phyloP scores from a whole-genome alignment of 2,329 filamentous ascomycete genomes.

The Phyllosticta citribraziliensis region DNA sequence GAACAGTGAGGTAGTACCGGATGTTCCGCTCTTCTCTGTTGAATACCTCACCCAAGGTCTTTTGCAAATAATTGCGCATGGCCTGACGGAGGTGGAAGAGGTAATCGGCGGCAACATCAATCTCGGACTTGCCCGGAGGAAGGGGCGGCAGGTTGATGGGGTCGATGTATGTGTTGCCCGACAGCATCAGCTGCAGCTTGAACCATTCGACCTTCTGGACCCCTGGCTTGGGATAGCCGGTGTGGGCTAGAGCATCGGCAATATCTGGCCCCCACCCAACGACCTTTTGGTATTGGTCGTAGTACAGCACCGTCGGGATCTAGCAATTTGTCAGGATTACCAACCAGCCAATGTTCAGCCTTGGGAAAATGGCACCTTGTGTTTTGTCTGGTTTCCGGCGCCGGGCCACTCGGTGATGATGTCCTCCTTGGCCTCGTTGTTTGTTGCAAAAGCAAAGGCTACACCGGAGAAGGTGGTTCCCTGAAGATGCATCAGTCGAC shows the following conservation, averaged over 20 bases:
- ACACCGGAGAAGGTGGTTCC: constrained; percentile 97
- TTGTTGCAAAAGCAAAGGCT: constrained; percentile 85
- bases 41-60: constrained; percentile 94
- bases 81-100: constrained; percentile 96
- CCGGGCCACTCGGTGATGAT: constrained; percentile 99
- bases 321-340: constrained; percentile 27
- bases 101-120: constrained; percentile 98
- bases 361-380: constrained; percentile 58
- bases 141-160: constrained; percentile 97
- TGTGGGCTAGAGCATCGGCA: constrained; percentile 88
- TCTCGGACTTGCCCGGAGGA: constrained; percentile 95
- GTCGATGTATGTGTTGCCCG: constrained; percentile 97
- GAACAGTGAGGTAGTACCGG: constrained; percentile 95
- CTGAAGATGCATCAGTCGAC: constrained; percentile 36
- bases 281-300: constrained; percentile 98
- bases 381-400: constrained; percentile 93
- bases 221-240: constrained; percentile 92
- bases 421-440: constrained; percentile 95
- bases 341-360: constrained; percentile 11
- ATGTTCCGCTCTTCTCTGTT: constrained; percentile 98
- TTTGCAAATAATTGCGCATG: constrained; percentile 90
- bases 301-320: constrained; percentile 99
- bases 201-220: constrained; percentile 99
- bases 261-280: constrained; percentile 99
- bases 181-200: constrained; percentile 97